Conservation (phyloP, 2,329 filamentous ascomycete species). For the Xylaria sp. region DNA sequence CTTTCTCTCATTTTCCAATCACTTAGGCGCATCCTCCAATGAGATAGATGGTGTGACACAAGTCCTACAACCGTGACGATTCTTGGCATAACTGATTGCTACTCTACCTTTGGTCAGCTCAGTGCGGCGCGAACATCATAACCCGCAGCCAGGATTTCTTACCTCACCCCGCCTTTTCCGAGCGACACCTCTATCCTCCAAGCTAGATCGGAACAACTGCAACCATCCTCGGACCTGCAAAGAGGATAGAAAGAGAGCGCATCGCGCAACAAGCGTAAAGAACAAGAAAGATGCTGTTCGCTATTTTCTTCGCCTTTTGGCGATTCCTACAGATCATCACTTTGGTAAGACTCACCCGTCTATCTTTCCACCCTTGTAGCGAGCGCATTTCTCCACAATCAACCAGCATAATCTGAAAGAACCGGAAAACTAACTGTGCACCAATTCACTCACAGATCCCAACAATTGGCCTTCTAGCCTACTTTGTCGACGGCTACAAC, state of each 20-base stretch:
- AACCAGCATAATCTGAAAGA: not conserved
- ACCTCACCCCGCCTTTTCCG: slow-evolving; percentile 31
- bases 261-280: slow-evolving; percentile 2
- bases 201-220: slow-evolving; percentile 8
- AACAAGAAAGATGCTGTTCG: slow-evolving; percentile 65
- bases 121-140: slow-evolving; percentile 9
- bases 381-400: not conserved
- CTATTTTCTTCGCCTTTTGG: slow-evolving; percentile 70
- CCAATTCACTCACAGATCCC: slow-evolving; percentile 62
- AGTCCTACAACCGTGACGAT: slow-evolving; percentile 3
- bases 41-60: not conserved
- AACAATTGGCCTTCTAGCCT: slow-evolving; percentile 72
- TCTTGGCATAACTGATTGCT: slow-evolving; percentile 8
- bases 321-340: slow-evolving; percentile 71
- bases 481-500: slow-evolving; percentile 71
- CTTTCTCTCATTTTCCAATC: not conserved
- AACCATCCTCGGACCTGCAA: not conserved
- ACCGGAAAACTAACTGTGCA: not conserved
- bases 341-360: slow-evolving; percentile 58
- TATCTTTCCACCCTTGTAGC: not conserved
- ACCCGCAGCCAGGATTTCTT: slow-evolving; percentile 1
- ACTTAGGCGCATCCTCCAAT: not conserved
- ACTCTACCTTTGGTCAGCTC: not conserved
- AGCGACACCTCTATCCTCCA: not conserved
- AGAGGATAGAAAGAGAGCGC: not conserved